These are phyloP conservation scores for Citeromyces hawaiiensis DNA, from an alignment of 1,139 yeast species.

Conservation along the genomic window DNA sequence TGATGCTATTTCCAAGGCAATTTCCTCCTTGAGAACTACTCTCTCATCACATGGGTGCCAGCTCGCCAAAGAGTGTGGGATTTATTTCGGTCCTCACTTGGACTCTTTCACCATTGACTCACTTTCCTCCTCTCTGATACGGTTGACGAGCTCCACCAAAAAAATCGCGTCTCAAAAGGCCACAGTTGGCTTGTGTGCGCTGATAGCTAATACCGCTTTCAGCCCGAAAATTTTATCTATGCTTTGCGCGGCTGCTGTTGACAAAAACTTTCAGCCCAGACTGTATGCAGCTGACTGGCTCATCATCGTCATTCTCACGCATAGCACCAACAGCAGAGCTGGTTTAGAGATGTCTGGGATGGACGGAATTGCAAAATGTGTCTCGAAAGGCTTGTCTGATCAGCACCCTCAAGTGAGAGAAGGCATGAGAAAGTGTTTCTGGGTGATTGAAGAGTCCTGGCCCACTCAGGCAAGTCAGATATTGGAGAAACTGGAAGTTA, in stretches of 20 bases:
- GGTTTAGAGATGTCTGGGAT: slow-evolving; percentile 20
- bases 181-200: slow-evolving; percentile 46
- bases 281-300: slow-evolving; percentile 62
- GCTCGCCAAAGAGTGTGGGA: slow-evolving; percentile 60
- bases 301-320: slow-evolving; percentile 42
- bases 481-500: slow-evolving; percentile 25
- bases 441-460: slow-evolving; percentile 47
- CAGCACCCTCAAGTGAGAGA: slow-evolving; percentile 77
- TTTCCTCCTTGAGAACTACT: slow-evolving; percentile 71
- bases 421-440: slow-evolving; percentile 57
- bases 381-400: slow-evolving; percentile 56
- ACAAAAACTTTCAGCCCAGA: slow-evolving; percentile 62
- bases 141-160: slow-evolving; percentile 64
- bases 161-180: slow-evolving; percentile 71
- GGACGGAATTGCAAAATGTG: slow-evolving; percentile 35
- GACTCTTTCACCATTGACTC: slow-evolving; percentile 50
- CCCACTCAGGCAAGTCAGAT: slow-evolving; percentile 26
- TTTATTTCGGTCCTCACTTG: slow-evolving; percentile 29
- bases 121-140: slow-evolving; percentile 42
- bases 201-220: slow-evolving; percentile 43
- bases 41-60: slow-evolving; percentile 67
- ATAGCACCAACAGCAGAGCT: slow-evolving; percentile 22
- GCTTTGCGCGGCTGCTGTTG: slow-evolving; percentile 41
- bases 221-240: slow-evolving; percentile 38
- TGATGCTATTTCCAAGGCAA: slow-evolving; percentile 59